phyloP scores from a whole-genome alignment of 768 basidiomycete species.

The Gyrodon lividus region DNA sequence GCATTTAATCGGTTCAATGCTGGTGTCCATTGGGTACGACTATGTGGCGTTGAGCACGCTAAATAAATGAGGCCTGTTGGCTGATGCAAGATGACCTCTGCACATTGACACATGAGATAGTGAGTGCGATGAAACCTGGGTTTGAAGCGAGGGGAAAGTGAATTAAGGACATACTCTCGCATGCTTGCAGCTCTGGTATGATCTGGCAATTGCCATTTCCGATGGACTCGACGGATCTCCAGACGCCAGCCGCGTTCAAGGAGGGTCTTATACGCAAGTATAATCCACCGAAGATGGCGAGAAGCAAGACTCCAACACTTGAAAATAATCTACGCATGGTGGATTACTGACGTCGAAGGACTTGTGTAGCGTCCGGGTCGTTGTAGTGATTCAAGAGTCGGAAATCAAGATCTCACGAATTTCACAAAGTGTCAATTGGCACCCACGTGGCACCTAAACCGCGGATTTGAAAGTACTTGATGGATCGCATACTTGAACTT shows the following conservation, averaged over 20 bases:
- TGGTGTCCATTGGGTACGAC: slow-evolving; percentile 55
- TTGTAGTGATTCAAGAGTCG: no score
- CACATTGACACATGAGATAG: slow-evolving; percentile 11
- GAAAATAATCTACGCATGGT: slow-evolving; percentile 6
- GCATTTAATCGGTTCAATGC: slow-evolving; percentile 33
- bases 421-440: no score
- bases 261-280: slow-evolving; percentile 51
- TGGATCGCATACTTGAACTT: no score
- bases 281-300: slow-evolving; percentile 42
- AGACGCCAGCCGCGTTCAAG: slow-evolving; percentile 42
- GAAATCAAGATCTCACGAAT: no score
- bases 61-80: slow-evolving; percentile 58
- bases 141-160: not conserved
- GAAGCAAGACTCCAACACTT: slow-evolving; percentile 23
- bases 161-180: slow-evolving; percentile 52
- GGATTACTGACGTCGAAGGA: not conserved
- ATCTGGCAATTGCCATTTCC: slow-evolving; percentile 50
- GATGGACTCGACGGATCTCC: slow-evolving; percentile 42
- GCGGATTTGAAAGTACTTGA: no score
- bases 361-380: no score
- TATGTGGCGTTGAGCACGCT: slow-evolving; percentile 55
- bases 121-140: not conserved
- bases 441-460: no score
- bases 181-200: slow-evolving; percentile 58
- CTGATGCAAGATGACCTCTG: slow-evolving; percentile 61